A percentile compares a stretch with the other conserved stretches of the same genome.
Conservation (phyloP, 169 alveolate species). For the Eimeria acervulina region DNA sequence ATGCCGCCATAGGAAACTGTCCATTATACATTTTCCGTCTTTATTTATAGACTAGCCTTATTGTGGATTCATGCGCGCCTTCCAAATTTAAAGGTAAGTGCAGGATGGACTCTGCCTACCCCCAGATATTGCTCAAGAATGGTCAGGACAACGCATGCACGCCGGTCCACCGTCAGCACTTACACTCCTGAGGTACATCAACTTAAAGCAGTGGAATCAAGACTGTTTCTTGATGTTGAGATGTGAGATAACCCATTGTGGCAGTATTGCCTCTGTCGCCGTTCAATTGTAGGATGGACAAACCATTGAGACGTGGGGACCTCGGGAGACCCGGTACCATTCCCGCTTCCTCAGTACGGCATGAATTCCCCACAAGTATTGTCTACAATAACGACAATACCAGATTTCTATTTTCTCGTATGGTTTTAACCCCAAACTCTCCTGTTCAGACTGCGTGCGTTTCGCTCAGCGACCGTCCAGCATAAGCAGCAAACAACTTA, state of each 20-base stretch:
- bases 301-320: not conserved
- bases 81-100: not conserved
- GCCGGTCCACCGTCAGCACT: not conserved
- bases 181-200: not conserved
- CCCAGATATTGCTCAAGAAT: not conserved
- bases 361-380: not conserved
- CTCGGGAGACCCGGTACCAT: not conserved
- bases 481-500: constrained; percentile 39
- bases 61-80: not conserved
- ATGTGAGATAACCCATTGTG: not conserved
- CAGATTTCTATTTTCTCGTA: not conserved
- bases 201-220: not conserved
- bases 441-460: constrained; percentile 38
- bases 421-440: not conserved
- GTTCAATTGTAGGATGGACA: constrained; percentile 1
- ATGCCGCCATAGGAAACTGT: not conserved
- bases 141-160: constrained; percentile 1
- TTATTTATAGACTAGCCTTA: no score
- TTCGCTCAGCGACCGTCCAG: constrained; percentile 48
- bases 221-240: not conserved
- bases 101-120: not conserved
- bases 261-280: not conserved
- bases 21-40: no score
- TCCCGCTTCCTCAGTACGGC: constrained; percentile 19
- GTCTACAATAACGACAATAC: not conserved